Conservation (phyloP, 2,329 filamentous ascomycete genomes). For the Tolypocladium pustulatum region DNA sequence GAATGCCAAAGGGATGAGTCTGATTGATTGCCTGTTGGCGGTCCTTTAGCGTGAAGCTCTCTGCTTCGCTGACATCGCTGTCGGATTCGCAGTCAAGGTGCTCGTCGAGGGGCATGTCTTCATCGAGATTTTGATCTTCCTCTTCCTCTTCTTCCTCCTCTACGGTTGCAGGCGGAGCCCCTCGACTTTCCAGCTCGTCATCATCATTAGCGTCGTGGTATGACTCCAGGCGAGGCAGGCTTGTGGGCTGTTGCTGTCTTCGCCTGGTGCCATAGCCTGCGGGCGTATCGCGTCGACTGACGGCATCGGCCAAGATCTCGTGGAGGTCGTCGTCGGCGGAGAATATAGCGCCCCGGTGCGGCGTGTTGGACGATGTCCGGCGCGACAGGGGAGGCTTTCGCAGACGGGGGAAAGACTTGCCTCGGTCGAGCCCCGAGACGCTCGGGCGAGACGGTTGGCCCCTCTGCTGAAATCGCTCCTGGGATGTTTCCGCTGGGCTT, state of each 20-base stretch:
- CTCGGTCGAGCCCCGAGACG: constrained; percentile 34
- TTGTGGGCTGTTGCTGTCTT: constrained; percentile 18
- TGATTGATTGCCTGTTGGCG: constrained; percentile 96
- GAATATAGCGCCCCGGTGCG: constrained; percentile 75
- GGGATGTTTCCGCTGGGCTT: constrained; percentile 23
- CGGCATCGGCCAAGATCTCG: constrained; percentile 65
- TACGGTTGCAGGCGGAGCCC: constrained; percentile 6
- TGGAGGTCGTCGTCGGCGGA: constrained; percentile 80
- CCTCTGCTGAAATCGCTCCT: constrained; percentile 22
- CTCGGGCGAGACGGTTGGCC: constrained; percentile 24
- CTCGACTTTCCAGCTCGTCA: constrained; percentile 11
- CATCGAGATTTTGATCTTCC: constrained; percentile 16
- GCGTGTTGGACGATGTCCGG: constrained; percentile 66
- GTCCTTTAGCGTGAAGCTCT: constrained; percentile 96
- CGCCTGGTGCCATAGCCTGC: constrained; percentile 21
- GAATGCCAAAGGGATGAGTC: constrained; percentile 96
- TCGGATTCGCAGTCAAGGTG: constrained; percentile 54
- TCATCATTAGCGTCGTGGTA: constrained; percentile 11
- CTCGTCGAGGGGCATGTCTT: constrained; percentile 34
- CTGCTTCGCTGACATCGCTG: constrained; percentile 73
- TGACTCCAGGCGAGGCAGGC: constrained; percentile 33
- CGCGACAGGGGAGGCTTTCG: constrained; percentile 66
- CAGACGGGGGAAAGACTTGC: constrained; percentile 36
- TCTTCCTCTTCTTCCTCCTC: constrained; percentile 13
- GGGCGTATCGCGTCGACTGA: constrained; percentile 29